Conservation (phyloP, 805 yeast species). For the Torulaspora delbrueckii region DNA sequence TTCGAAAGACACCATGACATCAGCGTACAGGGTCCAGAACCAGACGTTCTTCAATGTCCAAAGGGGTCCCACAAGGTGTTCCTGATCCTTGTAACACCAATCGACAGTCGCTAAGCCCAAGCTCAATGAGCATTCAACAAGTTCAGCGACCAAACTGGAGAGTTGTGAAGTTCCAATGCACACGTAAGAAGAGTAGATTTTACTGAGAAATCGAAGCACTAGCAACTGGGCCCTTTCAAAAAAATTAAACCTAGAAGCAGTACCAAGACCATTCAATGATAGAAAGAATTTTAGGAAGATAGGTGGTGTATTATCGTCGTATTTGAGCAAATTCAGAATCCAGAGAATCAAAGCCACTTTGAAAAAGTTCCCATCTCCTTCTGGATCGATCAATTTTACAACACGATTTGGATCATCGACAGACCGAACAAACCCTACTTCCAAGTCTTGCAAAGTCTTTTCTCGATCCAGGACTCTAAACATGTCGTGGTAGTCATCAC, state of each 20-base stretch:
- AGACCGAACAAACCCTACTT: slow-evolving; percentile 9
- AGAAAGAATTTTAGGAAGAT: slow-evolving; percentile 18
- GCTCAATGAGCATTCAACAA: slow-evolving; percentile 20
- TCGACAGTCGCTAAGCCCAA: slow-evolving; percentile 26
- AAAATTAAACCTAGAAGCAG: slow-evolving; percentile 21
- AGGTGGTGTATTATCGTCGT: slow-evolving; percentile 17
- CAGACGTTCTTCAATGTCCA: slow-evolving; percentile 20
- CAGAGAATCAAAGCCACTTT: slow-evolving; percentile 25
- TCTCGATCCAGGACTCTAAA: slow-evolving; percentile 17
- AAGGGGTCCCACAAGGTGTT: slow-evolving; percentile 14
- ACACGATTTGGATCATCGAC: slow-evolving; percentile 2
- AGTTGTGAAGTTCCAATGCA: slow-evolving; percentile 25
- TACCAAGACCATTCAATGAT: slow-evolving; percentile 19
- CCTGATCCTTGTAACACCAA: slow-evolving; percentile 19
- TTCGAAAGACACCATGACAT: slow-evolving; percentile 27
- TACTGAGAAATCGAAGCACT: slow-evolving; percentile 20
- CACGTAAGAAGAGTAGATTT: slow-evolving; percentile 13
- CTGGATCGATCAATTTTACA: slow-evolving; percentile 7
- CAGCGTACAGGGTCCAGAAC: slow-evolving; percentile 26
- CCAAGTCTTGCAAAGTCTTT: slow-evolving; percentile 17
- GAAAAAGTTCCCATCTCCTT: slow-evolving; percentile 21
- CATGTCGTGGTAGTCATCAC: slow-evolving; percentile 17
- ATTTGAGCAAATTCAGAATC: slow-evolving; percentile 19
- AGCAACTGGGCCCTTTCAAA: slow-evolving; percentile 32
- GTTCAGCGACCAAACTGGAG: slow-evolving; percentile 16